phyloP scores from a whole-genome alignment of 257 asterid species.

The Anisodus tanguticus region DNA sequence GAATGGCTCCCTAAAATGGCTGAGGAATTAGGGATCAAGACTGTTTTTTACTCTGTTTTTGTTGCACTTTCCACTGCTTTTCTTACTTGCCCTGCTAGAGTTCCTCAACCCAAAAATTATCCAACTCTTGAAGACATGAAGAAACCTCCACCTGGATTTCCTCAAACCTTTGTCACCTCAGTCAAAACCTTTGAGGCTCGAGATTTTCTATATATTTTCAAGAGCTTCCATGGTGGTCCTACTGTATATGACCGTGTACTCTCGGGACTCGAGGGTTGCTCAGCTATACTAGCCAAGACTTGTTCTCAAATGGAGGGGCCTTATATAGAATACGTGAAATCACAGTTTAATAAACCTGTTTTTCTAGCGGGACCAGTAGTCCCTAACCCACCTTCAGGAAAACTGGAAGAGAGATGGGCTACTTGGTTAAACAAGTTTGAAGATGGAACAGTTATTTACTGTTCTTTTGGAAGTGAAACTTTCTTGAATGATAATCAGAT shows the following conservation, averaged over 20 bases:
- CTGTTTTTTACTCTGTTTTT: conserved; percentile 51
- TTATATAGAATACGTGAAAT: conserved; percentile 46
- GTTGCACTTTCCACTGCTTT: conserved; percentile 53
- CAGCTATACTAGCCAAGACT: conserved; percentile 58
- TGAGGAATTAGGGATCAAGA: conserved; percentile 47
- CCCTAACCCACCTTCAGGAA: conserved; percentile 44
- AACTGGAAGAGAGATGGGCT: conserved; percentile 47
- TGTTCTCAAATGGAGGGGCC: conserved; percentile 58
- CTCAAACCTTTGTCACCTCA: conserved; percentile 44
- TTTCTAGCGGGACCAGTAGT: conserved; percentile 54
- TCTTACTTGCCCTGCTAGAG: conserved; percentile 51
- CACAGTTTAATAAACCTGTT: conserved; percentile 54
- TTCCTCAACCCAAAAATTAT: conserved; percentile 31
- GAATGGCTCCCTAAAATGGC: conserved; percentile 63
- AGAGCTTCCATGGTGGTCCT: conserved; percentile 45
- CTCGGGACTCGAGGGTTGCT: conserved; percentile 47
- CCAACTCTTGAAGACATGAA: conserved; percentile 50
- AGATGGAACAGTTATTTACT: conserved; percentile 44
- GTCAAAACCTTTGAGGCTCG: conserved; percentile 51
- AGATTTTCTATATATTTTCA: conserved; percentile 54
- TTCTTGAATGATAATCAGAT: conserved; percentile 50
- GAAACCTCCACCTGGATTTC: conserved; percentile 55
- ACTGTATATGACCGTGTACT: conserved; percentile 52
- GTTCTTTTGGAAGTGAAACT: conserved; percentile 69
- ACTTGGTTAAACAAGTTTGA: conserved; percentile 45